phyloP scores from a whole-genome alignment of 371 early-diverging fungal species.

The Catenaria anguillulae region DNA sequence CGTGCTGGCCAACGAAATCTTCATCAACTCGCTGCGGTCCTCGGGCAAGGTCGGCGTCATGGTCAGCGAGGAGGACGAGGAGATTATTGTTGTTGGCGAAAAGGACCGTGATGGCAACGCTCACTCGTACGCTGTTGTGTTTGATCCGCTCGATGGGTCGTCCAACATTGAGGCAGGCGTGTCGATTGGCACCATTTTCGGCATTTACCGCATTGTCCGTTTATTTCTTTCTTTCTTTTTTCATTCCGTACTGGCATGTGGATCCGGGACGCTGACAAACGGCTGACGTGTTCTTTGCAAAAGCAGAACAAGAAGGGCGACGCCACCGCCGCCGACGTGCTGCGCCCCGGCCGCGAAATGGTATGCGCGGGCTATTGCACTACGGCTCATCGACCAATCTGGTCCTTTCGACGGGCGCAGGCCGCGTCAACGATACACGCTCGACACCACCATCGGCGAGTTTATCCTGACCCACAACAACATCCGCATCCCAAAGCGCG shows the following conservation, averaged over 20 bases:
- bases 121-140: slow-evolving; percentile 79
- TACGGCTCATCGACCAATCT: slow-evolving; percentile 43
- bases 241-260: slow-evolving; percentile 4
- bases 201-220: slow-evolving; percentile 80
- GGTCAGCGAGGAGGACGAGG: slow-evolving; percentile 92
- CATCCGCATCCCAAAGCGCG: slow-evolving; percentile 60
- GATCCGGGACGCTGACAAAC: slow-evolving; percentile 18
- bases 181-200: slow-evolving; percentile 95
- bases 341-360: slow-evolving; percentile 84
- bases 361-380: slow-evolving; percentile 93
- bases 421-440: slow-evolving; percentile 79
- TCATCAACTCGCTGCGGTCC: slow-evolving; percentile 81
- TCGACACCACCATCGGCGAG: slow-evolving; percentile 91
- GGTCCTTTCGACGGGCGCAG: slow-evolving; percentile 63
- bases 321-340: slow-evolving; percentile 39
- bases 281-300: neutral
- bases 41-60: slow-evolving; percentile 81
- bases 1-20: slow-evolving; percentile 91
- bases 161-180: slow-evolving; percentile 97
- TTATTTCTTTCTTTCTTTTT: slow-evolving; percentile 17
- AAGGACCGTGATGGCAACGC: neutral
- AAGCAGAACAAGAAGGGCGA: slow-evolving; percentile 2
- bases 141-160: slow-evolving; percentile 93
- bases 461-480: slow-evolving; percentile 90
- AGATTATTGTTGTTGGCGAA: slow-evolving; percentile 57